Percentiles rank a stretch among this genome's conserved stretches.
These are phyloP conservation scores for Allodekkera sacchari DNA, from an alignment of 805 yeast species.

Conservation along the genomic window DNA sequence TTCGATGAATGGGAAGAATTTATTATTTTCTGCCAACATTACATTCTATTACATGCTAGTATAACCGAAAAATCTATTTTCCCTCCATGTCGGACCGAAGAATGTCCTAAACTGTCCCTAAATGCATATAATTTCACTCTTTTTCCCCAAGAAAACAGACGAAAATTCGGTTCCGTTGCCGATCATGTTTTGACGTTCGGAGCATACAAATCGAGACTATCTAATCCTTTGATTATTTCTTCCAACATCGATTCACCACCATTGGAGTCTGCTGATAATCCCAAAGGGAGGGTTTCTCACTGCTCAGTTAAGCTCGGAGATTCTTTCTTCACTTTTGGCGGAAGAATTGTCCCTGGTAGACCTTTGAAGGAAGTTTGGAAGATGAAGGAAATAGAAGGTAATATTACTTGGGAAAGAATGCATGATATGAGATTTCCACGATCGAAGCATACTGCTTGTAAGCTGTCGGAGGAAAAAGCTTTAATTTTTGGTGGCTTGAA, in stretches of 20 bases:
- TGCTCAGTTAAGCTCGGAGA: no score
- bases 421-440: conserved; percentile 35
- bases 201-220: conserved; percentile 27
- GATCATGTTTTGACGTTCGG: conserved; percentile 28
- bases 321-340: no score
- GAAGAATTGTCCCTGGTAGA: conserved; percentile 53
- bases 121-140: neutral
- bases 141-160: conserved; percentile 1
- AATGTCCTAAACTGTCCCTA: conserved; percentile 3
- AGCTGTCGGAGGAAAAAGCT: conserved; percentile 20
- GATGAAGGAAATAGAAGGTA: conserved; percentile 11
- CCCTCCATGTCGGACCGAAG: conserved; percentile 27
- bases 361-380: conserved; percentile 38
- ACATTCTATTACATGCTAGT: conserved; percentile 59
- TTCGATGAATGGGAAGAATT: conserved; percentile 87
- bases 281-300: no score
- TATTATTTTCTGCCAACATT: conserved; percentile 66
- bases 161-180: neutral
- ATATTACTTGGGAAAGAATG: conserved; percentile 30
- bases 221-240: conserved; percentile 17
- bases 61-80: no score
- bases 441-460: conserved; percentile 41
- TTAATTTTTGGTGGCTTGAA: conserved; percentile 50
- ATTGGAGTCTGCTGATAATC: no score
- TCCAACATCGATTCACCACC: no score